Conservation (phyloP, 1,284 basidiomycete genomes). For the Apiotrichum brassicae region DNA sequence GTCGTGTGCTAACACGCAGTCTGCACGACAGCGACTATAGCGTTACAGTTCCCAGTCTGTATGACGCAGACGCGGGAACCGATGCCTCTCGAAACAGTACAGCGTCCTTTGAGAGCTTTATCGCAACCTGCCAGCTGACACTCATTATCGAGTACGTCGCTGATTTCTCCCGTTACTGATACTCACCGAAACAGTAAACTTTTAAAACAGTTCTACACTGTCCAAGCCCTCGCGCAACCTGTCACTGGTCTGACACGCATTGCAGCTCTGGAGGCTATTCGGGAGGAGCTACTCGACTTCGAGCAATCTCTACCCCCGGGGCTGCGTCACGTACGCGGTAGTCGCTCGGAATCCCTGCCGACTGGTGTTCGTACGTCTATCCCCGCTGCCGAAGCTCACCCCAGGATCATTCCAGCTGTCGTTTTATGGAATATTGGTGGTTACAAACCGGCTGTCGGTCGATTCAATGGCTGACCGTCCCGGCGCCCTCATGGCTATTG, state of each 20-base stretch:
- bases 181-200: slow-evolving; percentile 13
- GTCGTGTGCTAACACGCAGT: neutral
- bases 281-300: slow-evolving; percentile 16
- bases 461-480: slow-evolving; percentile 8
- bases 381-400: neutral
- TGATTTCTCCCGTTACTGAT: neutral
- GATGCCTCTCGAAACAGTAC: slow-evolving; percentile 1
- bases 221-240: slow-evolving; percentile 13
- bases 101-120: slow-evolving; percentile 25
- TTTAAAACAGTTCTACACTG: slow-evolving; percentile 21
- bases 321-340: neutral
- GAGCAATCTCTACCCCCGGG: slow-evolving; percentile 12
- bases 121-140: slow-evolving; percentile 26
- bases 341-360: neutral
- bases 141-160: slow-evolving; percentile 19
- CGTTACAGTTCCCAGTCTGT: slow-evolving; percentile 26
- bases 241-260: slow-evolving; percentile 14
- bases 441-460: slow-evolving; percentile 22
- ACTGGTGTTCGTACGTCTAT: slow-evolving; percentile 27
- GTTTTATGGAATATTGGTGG: slow-evolving; percentile 20
- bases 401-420: slow-evolving; percentile 32
- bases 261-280: slow-evolving; percentile 17
- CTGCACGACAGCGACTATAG: slow-evolving; percentile 21
- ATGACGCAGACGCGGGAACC: slow-evolving; percentile 20
- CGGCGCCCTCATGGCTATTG: slow-evolving; percentile 2